Percentiles rank a stretch among this genome's conserved stretches.
Evolutionary conservation across 768 basidiomycete genomes (phyloP).

Genomic region (Dictyophora rubrovolvata): DNA sequence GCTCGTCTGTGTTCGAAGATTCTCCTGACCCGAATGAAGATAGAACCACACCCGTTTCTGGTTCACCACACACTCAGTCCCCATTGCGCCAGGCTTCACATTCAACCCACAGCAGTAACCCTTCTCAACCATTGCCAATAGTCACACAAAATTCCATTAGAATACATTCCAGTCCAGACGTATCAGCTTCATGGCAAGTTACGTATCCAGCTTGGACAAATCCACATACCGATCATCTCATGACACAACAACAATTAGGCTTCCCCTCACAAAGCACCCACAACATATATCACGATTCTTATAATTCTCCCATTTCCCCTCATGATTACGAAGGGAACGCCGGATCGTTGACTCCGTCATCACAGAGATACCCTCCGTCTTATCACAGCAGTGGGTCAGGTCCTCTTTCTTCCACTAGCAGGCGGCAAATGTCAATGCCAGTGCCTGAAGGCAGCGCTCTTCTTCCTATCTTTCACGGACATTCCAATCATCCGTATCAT

Average conservation of each 20-base stretch:
- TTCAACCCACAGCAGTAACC: background rate
- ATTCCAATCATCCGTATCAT: background rate
- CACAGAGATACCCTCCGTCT: background rate
- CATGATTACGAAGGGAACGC: background rate
- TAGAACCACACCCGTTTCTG: background rate
- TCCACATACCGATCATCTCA: background rate
- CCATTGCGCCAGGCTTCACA: background rate
- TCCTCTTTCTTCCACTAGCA: background rate
- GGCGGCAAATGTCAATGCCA: background rate
- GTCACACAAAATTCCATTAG: background rate
- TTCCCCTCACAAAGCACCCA: background rate
- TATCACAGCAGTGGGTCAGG: background rate
- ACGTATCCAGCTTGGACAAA: background rate
- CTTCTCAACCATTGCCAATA: background rate
- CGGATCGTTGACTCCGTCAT: background rate
- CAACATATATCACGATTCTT: background rate
- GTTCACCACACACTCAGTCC: background rate
- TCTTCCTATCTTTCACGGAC: too few species aligned
- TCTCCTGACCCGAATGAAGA: background rate
- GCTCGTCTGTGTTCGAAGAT: constrained; percentile 8
- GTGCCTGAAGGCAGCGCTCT: too few species aligned
- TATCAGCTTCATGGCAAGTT: background rate
- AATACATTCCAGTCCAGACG: background rate
- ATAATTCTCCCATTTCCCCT: background rate
- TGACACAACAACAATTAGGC: background rate